Evolutionary conservation across 2,329 filamentous ascomycete species (phyloP), one percentile per base, ranked within the genome.

Genomic region (Magnaporthiopsis incrustans): DNA sequence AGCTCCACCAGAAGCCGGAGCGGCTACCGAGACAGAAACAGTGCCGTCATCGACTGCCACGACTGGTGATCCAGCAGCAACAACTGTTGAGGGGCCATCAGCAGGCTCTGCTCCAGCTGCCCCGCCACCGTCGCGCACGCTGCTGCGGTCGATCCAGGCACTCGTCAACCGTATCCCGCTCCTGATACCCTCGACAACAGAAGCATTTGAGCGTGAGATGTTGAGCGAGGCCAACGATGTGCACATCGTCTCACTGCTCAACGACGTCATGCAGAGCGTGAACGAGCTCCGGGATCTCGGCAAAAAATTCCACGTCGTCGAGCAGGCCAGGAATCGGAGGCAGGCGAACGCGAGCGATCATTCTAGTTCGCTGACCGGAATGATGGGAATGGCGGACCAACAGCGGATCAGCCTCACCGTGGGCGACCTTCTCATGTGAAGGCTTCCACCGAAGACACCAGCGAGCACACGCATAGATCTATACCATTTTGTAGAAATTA

Each of bases 121-220:
- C 33, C 79, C 71, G 74, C 74, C 73, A 1, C 82, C 82, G 0
- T 85, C 91, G 8, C 84, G 92, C 71, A 83, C 86, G 1, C 88
- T 97, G 57, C 86, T 99, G 38, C 92, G 95, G 67, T 91, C 91
- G 67, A 92, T 97, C 67, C 90, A 93, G 71, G 89, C 93, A 2
- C 87, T 97, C 57, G 85, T 97, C 67, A 89, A 89, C 61, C 89
- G 94, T 62, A 83, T 97, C 33, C 89, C 90, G 56, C 87, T 98
- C 25, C 84, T 97, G 63, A 86, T 89, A 5, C 92, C 94, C 3
- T 82, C 88, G 2, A 83, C 91, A 69, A 77, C 81, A 32, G 80
- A 82, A 58, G 81, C 85, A 0, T 91, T 94, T 71, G 81, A 87
- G 33, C 80, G 84, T 44, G 89, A 96, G 74, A 84, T 90, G 53